A percentile compares a stretch with the other conserved stretches of the same genome.
Conservation (phyloP, 176 grass and related monocot genomes). For the Zizania latifolia region DNA sequence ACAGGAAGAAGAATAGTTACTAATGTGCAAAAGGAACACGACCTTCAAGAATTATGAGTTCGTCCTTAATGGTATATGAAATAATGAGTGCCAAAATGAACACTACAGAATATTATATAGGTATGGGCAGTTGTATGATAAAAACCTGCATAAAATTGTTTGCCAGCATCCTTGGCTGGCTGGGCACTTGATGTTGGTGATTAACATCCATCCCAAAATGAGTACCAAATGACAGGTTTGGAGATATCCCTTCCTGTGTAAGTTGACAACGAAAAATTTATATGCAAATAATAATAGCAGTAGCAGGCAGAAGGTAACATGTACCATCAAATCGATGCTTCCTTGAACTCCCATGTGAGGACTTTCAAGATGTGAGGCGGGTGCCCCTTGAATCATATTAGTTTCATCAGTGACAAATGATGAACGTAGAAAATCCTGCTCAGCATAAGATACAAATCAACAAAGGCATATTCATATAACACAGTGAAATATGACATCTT, state of each 20-base stretch:
- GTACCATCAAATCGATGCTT: constrained; percentile 71
- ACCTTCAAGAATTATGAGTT: not conserved
- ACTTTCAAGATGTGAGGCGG: constrained; percentile 51
- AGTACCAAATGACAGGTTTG: constrained; percentile 78
- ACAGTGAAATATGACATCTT: not conserved
- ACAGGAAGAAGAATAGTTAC: not conserved
- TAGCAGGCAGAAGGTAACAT: constrained; percentile 27
- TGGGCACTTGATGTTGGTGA: constrained; percentile 64
- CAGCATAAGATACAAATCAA: constrained; percentile 11
- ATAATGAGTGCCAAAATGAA: constrained; percentile 5
- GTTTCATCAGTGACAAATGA: constrained; percentile 47
- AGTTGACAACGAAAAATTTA: constrained; percentile 19
- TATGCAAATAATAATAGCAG: constrained; percentile 6
- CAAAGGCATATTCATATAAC: constrained; percentile 6
- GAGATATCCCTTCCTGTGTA: constrained; percentile 74
- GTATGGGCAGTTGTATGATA: not conserved
- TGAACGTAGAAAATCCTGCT: constrained; percentile 76
- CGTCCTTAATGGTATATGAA: constrained; percentile 9
- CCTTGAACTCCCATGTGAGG: constrained; percentile 51
- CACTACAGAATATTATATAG: not conserved
- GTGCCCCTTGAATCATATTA: constrained; percentile 46
- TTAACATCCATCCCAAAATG: constrained; percentile 78
- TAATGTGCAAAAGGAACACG: constrained; percentile 13
- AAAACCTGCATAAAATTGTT: constrained; percentile 78
- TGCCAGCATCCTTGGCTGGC: constrained; percentile 57